Base-by-base conservation (phyloP, 257 asterid species). In the Nicotiana otophora region DNA sequence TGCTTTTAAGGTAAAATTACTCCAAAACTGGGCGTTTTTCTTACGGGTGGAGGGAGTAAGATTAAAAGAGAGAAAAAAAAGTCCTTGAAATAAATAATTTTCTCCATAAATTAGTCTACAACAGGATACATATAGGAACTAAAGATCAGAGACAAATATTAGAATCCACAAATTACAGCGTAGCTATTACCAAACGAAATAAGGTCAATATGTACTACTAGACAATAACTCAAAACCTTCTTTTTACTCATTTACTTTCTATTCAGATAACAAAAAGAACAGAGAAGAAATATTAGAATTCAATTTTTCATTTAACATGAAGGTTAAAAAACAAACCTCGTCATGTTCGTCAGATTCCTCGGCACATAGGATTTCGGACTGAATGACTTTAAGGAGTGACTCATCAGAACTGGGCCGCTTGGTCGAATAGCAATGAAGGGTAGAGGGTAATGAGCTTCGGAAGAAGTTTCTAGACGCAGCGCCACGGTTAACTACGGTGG, bases 361-460 rank as follows among this genome's bases (percentile, higher is more conserved):
- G 30, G 94, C 91, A 67, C 88, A 90, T 79, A 81, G 53, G 79
- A 95, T 89, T 90, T 93, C 97, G 15, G 90, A 74, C 36, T 87
- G 84, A 68, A 93, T 82, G 33, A 92, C 90, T 36, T 88, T 86
- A 77, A 89, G 76, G 55, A 95, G 97, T 1, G 92, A 63, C 65
- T 81, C 90, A 54, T 93, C 97, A 19, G 95, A 88, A 57, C 86
- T 82, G 5, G 91, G 84, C 78, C 61, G 83, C 82, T 83, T 83
- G 11, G 94, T 82, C 51, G 88, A 89, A 81, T 84, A 89, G 76
- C 36, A 88, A 62, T 67, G 90, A 62, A 83, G 33, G n/a, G 84
- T 53, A 17, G 91, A 87, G 33, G 98, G 93, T 68, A 89, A 77
- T 23, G 89, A 81, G 82, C 88, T 84, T 68, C 58, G 87, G 80